Conservation (phyloP, 306 rosid species). For the Trifolium fragiferum region DNA sequence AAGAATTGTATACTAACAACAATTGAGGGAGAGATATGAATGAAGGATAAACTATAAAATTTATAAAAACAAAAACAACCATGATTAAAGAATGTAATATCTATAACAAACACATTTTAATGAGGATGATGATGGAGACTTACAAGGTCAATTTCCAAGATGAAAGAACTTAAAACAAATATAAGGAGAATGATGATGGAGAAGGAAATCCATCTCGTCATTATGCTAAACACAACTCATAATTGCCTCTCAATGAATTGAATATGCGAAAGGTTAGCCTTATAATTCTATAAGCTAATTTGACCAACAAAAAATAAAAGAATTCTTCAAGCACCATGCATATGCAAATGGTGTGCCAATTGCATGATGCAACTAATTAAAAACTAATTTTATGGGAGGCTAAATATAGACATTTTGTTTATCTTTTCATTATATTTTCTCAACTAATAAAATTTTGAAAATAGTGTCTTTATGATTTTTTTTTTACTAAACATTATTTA, state of each 20-base stretch:
- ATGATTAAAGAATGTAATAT: neutral
- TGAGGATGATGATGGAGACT: conserved; percentile 8
- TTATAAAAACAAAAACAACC: conserved; percentile 4
- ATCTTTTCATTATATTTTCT: neutral
- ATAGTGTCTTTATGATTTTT: too few relatives aligned
- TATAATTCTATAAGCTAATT: conserved; percentile 33
- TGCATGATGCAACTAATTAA: conserved; percentile 34
- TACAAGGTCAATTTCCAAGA: conserved; percentile 46
- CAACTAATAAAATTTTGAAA: too few relatives aligned
- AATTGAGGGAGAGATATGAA: neutral
- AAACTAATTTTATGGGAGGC: conserved; percentile 23
- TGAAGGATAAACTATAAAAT: neutral
- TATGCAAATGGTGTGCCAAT: neutral
- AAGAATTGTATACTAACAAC: neutral
- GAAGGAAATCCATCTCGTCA: conserved; percentile 44
- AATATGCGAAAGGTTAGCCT: conserved; percentile 40
- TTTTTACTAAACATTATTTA: too few relatives aligned
- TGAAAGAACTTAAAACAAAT: conserved; percentile 37
- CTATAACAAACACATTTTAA: neutral
- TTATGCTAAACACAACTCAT: conserved; percentile 38
- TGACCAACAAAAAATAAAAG: too few relatives aligned
- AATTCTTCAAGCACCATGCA: too few relatives aligned
- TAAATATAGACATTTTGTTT: conserved; percentile 29
- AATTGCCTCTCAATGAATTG: conserved; percentile 23
- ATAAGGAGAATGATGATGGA: conserved; percentile 28